These are phyloP conservation scores for Mallotus nudiflorus DNA, from an alignment of 345 rosid species.

Conservation along the genomic window DNA sequence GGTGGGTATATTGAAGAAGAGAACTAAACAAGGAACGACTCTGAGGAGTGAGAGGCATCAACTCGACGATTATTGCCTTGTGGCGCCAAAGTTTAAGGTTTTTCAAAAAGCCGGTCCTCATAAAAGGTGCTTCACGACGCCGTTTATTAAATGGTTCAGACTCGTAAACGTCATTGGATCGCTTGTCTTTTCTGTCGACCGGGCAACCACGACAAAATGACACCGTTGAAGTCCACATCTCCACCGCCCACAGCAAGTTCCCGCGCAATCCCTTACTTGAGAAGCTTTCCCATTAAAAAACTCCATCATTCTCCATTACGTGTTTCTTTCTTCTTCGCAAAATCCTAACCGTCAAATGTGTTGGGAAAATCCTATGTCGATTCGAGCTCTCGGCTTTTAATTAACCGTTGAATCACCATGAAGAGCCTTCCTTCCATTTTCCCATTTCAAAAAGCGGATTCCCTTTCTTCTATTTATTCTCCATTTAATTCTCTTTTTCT, in stretches of 20 bases:
- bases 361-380: neutral
- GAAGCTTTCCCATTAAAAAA: neutral
- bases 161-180: too few species aligned
- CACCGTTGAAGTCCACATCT: neutral
- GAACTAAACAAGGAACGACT: conserved; percentile 41
- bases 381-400: neutral
- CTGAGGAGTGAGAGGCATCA: conserved; percentile 39
- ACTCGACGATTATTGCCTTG: neutral
- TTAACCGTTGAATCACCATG: neutral
- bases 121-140: too few species aligned
- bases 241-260: neutral
- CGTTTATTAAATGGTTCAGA: too few species aligned
- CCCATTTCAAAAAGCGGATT: neutral
- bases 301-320: neutral
- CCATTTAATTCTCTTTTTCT: neutral
- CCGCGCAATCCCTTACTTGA: conserved; percentile 3
- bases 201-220: too few species aligned
- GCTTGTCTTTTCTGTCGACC: too few species aligned
- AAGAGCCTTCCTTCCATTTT: neutral
- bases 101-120: neutral
- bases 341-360: neutral
- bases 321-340: neutral
- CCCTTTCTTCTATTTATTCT: conserved; percentile 6
- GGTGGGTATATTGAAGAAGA: conserved; percentile 47
- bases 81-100: neutral